These are phyloP conservation scores for Eucalyptus cloeziana DNA, from an alignment of 345 rosid genomes.

Conservation along the genomic window DNA sequence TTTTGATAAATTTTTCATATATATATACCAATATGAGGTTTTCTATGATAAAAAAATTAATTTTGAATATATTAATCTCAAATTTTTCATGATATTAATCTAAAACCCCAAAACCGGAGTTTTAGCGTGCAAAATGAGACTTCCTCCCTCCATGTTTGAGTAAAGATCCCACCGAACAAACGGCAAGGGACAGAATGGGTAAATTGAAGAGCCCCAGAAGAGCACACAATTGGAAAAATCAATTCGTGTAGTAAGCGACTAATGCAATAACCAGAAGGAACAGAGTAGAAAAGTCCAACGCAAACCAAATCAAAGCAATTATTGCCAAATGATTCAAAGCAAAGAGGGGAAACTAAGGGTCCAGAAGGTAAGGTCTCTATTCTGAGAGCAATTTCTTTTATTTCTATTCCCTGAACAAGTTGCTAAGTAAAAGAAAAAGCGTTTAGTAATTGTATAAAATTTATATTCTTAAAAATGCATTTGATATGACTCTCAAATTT, in stretches of 20 bases:
- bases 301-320: neutral
- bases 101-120: neutral
- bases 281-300: neutral
- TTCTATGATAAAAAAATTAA: too few species aligned
- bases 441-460: too few species aligned
- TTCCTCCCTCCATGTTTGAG: neutral
- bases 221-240: neutral
- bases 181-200: neutral
- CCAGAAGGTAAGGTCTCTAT: rapidly evolving
- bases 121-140: neutral
- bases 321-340: rapidly evolving
- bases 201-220: neutral
- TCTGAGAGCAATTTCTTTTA: neutral
- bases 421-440: rapidly evolving
- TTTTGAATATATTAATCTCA: too few species aligned
- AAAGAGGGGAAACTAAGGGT: neutral
- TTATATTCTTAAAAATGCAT: too few species aligned
- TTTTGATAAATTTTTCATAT: too few species aligned
- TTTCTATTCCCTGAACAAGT: rapidly evolving
- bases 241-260: neutral
- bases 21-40: too few species aligned
- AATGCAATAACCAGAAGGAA: neutral
- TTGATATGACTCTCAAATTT: too few species aligned
- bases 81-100: neutral
- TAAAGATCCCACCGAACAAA: neutral